A percentile compares a stretch with the other conserved stretches of the same genome.
Evolutionary conservation across 176 grass and related monocot genomes (phyloP).

Genomic region (Paspalum notatum): DNA sequence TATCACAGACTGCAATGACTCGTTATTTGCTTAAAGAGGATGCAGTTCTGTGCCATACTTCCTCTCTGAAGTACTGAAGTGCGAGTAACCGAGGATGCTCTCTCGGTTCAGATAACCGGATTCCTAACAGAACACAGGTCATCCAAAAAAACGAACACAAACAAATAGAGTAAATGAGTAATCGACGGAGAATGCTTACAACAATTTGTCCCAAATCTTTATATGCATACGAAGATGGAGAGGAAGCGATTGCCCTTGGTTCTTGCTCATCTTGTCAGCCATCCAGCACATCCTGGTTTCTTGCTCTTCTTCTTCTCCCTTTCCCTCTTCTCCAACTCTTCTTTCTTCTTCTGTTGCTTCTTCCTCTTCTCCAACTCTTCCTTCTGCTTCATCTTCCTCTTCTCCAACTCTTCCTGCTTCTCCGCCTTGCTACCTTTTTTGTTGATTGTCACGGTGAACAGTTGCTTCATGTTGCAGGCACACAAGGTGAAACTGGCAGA

Average conservation of each 20-base stretch:
- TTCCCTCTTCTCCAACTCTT: no score
- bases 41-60: no score
- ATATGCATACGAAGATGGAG: constrained; percentile 1
- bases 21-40: no score
- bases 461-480: constrained; percentile 11
- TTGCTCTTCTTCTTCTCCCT: no score
- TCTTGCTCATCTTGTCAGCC: background rate
- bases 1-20: background rate
- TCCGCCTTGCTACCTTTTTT: background rate
- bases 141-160: background rate
- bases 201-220: background rate
- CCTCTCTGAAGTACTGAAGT: background rate
- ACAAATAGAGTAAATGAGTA: background rate
- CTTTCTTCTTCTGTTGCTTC: no score
- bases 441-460: background rate
- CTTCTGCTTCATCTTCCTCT: background rate
- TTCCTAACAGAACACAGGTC: background rate
- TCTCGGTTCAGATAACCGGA: background rate
- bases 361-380: no score
- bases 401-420: no score
- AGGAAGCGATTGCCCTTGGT: background rate
- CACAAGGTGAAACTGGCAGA: constrained; percentile 4
- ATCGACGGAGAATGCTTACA: background rate
- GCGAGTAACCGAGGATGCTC: background rate
- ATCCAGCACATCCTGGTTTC: background rate